Evolutionary conservation across 2,329 filamentous ascomycete species (phyloP).

Genomic region (Botrytis porri): DNA sequence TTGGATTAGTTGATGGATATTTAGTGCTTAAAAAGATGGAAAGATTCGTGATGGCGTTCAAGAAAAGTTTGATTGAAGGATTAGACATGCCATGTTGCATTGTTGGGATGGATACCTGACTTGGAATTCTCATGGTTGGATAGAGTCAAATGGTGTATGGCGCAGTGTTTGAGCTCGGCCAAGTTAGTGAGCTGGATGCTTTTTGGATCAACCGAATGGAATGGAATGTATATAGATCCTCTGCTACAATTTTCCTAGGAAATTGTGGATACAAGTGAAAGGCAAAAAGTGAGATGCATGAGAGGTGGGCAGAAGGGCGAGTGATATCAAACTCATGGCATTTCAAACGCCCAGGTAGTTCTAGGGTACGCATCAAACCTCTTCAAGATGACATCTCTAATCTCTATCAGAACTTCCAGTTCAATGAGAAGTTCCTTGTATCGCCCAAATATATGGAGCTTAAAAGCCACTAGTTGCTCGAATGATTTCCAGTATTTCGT

Average conservation of each 20-base stretch:
- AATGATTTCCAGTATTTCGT: background rate
- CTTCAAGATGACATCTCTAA: background rate
- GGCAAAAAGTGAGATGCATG: background rate
- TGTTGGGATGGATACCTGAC: background rate
- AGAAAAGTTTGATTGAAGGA: background rate
- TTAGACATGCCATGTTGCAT: background rate
- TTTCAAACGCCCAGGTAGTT: background rate
- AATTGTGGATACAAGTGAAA: background rate
- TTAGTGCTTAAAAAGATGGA: conserved; percentile 9
- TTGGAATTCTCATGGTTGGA: background rate
- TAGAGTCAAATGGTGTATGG: background rate
- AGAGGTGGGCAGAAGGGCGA: background rate
- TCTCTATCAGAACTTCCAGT: too few relatives aligned
- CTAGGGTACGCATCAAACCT: background rate
- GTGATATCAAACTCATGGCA: too few relatives aligned
- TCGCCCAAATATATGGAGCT: background rate
- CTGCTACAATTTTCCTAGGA: background rate
- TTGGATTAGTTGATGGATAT: conserved; percentile 1
- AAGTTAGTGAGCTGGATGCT: background rate
- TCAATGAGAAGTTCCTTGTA: background rate
- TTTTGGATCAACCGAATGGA: background rate
- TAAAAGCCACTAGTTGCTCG: background rate
- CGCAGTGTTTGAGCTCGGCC: background rate
- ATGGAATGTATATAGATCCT: background rate
- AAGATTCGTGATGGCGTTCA: background rate